Percentiles rank a stretch among this genome's conserved stretches.
These are phyloP conservation scores for Pleurozium schreberi DNA, from an alignment of 225 moss, liverwort and hornwort genomes.

Conservation along the genomic window DNA sequence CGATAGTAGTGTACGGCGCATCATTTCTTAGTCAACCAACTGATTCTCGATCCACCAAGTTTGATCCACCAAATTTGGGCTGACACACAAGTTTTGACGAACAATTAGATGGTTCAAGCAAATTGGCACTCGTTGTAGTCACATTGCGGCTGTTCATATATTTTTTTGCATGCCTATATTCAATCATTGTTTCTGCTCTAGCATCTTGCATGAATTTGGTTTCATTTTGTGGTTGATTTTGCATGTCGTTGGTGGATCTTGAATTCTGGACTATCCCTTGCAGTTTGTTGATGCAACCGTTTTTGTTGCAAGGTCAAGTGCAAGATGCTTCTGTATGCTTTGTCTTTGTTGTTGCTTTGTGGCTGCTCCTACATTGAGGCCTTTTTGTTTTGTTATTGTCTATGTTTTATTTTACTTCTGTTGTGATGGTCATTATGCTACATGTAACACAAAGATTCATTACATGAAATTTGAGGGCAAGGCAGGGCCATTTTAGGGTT, in stretches of 20 bases:
- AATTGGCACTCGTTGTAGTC: not conserved
- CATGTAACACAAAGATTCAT: not conserved
- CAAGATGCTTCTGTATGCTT: not conserved
- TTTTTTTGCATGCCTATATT: not conserved
- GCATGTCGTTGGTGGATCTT: not conserved
- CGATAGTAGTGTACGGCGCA: not conserved
- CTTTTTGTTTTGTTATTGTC: not conserved
- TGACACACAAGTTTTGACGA: not conserved
- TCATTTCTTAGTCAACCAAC: not conserved
- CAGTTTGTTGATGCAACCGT: not conserved
- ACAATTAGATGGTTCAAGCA: not conserved
- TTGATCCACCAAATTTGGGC: not conserved
- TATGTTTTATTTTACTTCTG: not conserved
- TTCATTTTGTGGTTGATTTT: not conserved
- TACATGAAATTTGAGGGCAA: too few species aligned
- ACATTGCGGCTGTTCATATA: not conserved
- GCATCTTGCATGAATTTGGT: not conserved
- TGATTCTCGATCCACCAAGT: not conserved
- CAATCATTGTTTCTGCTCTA: not conserved
- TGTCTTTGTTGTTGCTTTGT: not conserved
- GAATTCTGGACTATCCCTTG: not conserved
- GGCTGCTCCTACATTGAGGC: not conserved
- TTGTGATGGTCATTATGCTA: not conserved
- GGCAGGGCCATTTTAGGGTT: too few species aligned
- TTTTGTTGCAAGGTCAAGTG: not conserved